Evolutionary conservation across 768 basidiomycete species (phyloP).

Genomic region (Pleurotus cornucopiae): DNA sequence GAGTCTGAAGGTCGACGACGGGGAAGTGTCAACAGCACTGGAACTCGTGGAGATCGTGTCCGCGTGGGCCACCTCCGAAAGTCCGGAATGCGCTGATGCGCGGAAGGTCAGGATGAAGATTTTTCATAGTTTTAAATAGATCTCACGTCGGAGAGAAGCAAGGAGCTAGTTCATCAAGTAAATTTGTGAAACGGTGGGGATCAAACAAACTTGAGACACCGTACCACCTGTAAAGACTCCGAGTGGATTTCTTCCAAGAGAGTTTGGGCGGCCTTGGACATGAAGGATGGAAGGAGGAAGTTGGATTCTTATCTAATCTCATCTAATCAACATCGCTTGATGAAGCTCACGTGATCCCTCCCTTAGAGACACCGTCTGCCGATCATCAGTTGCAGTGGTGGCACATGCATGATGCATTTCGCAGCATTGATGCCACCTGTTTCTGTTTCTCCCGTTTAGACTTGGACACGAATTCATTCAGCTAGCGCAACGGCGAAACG

Average conservation of each 20-base stretch:
- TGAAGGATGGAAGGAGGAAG: too few species aligned
- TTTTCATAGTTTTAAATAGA: not conserved
- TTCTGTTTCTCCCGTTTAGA: not conserved
- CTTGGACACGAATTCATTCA: too few species aligned
- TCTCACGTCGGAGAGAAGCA: slow-evolving; percentile 31
- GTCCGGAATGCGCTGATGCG: slow-evolving; percentile 15
- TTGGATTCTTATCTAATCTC: too few species aligned
- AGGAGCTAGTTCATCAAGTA: slow-evolving; percentile 34
- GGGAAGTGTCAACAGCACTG: not conserved
- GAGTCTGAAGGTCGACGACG: slow-evolving; percentile 21
- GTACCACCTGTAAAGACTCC: slow-evolving; percentile 30
- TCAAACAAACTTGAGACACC: not conserved
- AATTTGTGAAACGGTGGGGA: not conserved
- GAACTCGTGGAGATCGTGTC: too few species aligned
- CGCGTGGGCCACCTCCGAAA: too few species aligned
- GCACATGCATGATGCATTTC: slow-evolving; percentile 8
- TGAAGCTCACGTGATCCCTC: not conserved
- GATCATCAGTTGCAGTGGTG: not conserved
- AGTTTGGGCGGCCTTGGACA: not conserved
- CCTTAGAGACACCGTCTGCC: not conserved
- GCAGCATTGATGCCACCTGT: slow-evolving; percentile 7
- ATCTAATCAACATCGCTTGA: not conserved
- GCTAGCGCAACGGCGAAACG: too few species aligned
- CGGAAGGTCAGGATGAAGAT: slow-evolving; percentile 5
- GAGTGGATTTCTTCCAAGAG: slow-evolving; percentile 28